Evolutionary conservation across 495 filamentous ascomycete genomes (phyloP).

Genomic region (Penicillium bovifimosum): DNA sequence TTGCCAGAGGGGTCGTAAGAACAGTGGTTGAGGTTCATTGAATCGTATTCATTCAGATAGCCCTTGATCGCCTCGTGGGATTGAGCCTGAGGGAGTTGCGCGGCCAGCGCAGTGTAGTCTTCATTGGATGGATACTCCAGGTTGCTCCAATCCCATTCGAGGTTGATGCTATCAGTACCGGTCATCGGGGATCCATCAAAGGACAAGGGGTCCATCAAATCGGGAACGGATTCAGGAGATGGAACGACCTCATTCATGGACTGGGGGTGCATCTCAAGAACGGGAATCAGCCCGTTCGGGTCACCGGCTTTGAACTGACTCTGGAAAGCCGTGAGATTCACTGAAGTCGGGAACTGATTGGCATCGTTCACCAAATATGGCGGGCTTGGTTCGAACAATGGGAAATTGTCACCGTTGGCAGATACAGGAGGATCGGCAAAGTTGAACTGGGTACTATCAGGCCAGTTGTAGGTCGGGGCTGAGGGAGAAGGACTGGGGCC

Average conservation of each 20-base stretch:
- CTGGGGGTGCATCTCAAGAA: constrained; percentile 21
- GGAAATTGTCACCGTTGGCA: constrained; percentile 21
- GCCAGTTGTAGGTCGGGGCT: constrained; percentile 9
- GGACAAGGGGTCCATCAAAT: constrained; percentile 17
- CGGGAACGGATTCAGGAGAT: constrained; percentile 21
- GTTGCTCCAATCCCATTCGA: constrained; percentile 34
- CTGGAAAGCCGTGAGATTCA: constrained; percentile 47
- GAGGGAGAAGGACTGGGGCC: constrained; percentile 27
- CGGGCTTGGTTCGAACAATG: constrained; percentile 18
- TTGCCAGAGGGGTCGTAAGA: constrained; percentile 7
- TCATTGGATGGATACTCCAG: constrained; percentile 28
- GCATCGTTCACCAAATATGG: constrained; percentile 18
- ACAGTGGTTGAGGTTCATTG: constrained; percentile 1
- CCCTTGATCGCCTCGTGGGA: constrained; percentile 22
- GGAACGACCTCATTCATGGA: constrained; percentile 25
- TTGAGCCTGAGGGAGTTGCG: constrained; percentile 24
- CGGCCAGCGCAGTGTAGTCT: constrained; percentile 33
- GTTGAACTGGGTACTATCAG: constrained; percentile 22
- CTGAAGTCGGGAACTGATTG: constrained; percentile 25
- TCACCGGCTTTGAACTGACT: constrained; percentile 48
- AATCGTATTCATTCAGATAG: constrained; percentile 18
- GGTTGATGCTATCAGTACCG: constrained; percentile 29
- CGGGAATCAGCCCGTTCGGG: constrained; percentile 31
- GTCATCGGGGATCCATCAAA: constrained; percentile 22
- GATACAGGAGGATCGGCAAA: constrained; percentile 28